A percentile compares a stretch with the other conserved stretches of the same genome.
These are phyloP conservation scores for Tulasnella sp. DNA, from an alignment of 768 basidiomycete genomes.

Conservation along the genomic window DNA sequence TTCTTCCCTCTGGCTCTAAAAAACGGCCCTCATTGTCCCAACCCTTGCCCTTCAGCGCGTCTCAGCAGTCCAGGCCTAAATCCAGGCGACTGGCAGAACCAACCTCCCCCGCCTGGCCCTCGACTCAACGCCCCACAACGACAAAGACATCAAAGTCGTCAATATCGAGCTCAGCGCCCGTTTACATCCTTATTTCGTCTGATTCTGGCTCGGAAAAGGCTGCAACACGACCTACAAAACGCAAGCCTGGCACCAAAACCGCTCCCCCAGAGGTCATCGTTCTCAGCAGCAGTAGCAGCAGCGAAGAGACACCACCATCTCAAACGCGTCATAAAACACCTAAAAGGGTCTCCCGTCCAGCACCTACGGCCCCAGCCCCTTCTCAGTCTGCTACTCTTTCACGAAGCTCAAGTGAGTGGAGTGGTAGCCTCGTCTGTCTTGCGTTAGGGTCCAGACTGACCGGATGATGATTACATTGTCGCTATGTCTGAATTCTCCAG, in stretches of 20 bases:
- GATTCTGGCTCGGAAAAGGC: neutral
- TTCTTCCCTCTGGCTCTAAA: neutral
- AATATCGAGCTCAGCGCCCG: neutral
- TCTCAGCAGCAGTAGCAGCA: neutral
- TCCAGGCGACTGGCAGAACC: neutral
- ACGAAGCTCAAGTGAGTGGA: neutral
- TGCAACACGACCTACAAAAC: neutral
- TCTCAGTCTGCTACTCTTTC: neutral
- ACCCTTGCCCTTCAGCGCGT: neutral
- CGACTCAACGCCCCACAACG: neutral
- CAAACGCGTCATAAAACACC: neutral
- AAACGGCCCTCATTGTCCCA: neutral
- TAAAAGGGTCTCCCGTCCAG: neutral
- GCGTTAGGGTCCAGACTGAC: constrained; percentile 4
- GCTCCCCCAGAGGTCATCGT: neutral
- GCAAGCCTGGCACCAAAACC: neutral
- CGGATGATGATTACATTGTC: neutral
- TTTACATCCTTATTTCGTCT: neutral
- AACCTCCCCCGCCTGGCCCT: neutral
- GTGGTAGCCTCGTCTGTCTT: neutral
- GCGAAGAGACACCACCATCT: neutral
- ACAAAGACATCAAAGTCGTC: neutral
- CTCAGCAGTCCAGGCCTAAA: neutral
- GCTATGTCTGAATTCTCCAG: neutral
- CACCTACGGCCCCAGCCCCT: neutral